Evolutionary conservation across 2,329 filamentous ascomycete genomes (phyloP).

Genomic region (Neopestalotiopsis sp.): DNA sequence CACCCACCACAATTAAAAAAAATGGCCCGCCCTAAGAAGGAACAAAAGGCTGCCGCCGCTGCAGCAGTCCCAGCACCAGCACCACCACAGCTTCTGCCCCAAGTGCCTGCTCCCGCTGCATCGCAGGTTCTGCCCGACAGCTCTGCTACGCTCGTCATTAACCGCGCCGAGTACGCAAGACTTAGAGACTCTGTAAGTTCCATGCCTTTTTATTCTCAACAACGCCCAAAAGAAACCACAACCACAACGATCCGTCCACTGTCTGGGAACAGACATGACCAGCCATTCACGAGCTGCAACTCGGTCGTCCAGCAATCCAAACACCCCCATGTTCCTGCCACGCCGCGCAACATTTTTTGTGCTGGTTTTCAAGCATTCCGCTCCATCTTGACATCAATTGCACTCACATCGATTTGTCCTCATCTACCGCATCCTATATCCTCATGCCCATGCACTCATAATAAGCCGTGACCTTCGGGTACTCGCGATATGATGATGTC

Average conservation of each 20-base stretch:
- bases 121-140: constrained; percentile 29
- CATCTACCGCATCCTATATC: neutral
- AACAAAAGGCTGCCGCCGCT: constrained; percentile 42
- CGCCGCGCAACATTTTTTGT: neutral
- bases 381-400: neutral
- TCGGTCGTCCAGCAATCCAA: neutral
- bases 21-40: constrained; percentile 47
- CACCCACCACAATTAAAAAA: constrained; percentile 20
- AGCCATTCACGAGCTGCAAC: neutral
- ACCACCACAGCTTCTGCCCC: constrained; percentile 18
- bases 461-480: neutral
- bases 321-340: neutral
- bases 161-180: constrained; percentile 75
- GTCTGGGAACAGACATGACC: constrained; percentile 14
- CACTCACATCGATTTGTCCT: neutral
- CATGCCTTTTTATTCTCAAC: neutral
- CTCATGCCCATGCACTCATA: neutral
- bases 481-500: neutral
- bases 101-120: constrained; percentile 19
- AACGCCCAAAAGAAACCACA: neutral
- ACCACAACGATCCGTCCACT: neutral
- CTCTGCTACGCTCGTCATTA: constrained; percentile 35
- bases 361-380: neutral
- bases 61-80: constrained; percentile 40
- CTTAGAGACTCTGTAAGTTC: constrained; percentile 81